Conservation (phyloP, 345 rosid genomes). For the rapeseed (Brassica napus) region DNA sequence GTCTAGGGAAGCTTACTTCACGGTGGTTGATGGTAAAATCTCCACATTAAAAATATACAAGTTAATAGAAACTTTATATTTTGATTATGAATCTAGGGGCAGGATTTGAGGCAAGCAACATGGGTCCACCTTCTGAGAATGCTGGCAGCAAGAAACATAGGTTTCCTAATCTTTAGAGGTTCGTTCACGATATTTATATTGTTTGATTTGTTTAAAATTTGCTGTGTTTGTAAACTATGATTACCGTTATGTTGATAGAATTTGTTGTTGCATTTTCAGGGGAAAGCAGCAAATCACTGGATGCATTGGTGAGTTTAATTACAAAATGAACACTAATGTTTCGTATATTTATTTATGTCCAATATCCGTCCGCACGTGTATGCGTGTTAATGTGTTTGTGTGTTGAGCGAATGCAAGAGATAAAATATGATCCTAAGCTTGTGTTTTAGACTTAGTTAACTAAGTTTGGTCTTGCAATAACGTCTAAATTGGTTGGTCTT, state of each 20-base stretch:
- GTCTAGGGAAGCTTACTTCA: conserved; percentile 71
- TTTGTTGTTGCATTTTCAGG: conserved; percentile 48
- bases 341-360: neutral
- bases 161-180: conserved; percentile 79
- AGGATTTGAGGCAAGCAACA: conserved; percentile 54
- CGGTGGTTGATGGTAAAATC: conserved; percentile 58
- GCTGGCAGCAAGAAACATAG: conserved; percentile 47
- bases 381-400: neutral
- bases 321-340: neutral
- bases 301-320: conserved; percentile 64
- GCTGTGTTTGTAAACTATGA: neutral
- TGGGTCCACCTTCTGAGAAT: conserved; percentile 51
- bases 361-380: neutral
- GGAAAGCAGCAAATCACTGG: conserved; percentile 75
- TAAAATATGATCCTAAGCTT: neutral
- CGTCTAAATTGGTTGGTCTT: conserved; percentile 14
- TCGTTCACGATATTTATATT: neutral
- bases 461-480: neutral
- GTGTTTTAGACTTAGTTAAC: neutral
- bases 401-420: neutral
- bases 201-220: neutral
- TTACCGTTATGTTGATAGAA: neutral
- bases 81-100: conserved; percentile 38
- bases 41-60: neutral
- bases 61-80: neutral